Percentiles rank a stretch among this genome's conserved stretches.
These are phyloP conservation scores for Chenopodium formosanum DNA, from an alignment of 148 eudicot genomes.

Conservation along the genomic window DNA sequence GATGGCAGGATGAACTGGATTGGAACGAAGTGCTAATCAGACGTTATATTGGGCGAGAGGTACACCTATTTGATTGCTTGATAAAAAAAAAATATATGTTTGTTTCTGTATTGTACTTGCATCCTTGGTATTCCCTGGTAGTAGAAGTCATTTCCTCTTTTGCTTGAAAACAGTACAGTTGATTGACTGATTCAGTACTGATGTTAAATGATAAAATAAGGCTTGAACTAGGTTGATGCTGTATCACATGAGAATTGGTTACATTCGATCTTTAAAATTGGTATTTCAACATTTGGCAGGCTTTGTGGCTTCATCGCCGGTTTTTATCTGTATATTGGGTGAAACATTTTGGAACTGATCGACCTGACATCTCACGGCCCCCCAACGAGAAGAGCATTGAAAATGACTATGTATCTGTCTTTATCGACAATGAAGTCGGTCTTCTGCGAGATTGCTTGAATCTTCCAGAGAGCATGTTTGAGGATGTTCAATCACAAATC, in stretches of 20 bases:
- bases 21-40: conserved; percentile 68
- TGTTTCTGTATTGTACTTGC: conserved; percentile 1
- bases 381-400: conserved; percentile 9
- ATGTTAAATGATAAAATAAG: neutral
- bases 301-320: conserved; percentile 92
- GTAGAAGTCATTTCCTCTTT: neutral
- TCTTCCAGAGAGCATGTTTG: conserved; percentile 56
- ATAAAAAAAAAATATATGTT: neutral
- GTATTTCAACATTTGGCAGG: conserved; percentile 37
- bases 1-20: conserved; percentile 75
- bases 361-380: conserved; percentile 11
- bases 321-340: conserved; percentile 67
- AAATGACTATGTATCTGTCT: conserved; percentile 23
- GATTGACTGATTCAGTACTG: neutral
- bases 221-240: neutral
- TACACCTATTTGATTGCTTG: conserved; percentile 25
- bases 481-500: conserved; percentile 75
- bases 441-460: conserved; percentile 50
- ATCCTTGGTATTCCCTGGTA: neutral
- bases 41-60: conserved; percentile 83
- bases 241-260: neutral
- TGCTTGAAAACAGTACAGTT: neutral
- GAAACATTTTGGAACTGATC: conserved; percentile 39
- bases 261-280: neutral
- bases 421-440: conserved; percentile 45